Evolutionary conservation across 345 rosid species (phyloP).

Genomic region (Hibiscus tridactylites): DNA sequence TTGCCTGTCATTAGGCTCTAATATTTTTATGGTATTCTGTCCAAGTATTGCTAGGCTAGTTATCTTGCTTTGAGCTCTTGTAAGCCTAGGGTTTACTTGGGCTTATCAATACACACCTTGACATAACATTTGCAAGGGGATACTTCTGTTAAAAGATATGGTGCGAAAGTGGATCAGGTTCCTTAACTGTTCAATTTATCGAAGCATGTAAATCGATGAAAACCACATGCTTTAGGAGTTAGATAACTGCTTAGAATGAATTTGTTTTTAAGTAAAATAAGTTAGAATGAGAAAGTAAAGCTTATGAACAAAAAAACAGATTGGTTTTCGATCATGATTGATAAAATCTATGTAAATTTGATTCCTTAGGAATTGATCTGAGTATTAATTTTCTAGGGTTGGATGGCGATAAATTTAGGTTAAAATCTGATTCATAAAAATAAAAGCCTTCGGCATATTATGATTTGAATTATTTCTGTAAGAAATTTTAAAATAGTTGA

Average conservation of each 20-base stretch:
- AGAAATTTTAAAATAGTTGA: too few species aligned
- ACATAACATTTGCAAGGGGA: not conserved
- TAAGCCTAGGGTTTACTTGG: not conserved
- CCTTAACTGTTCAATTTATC: not conserved
- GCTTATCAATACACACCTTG: not conserved
- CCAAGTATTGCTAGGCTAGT: not conserved
- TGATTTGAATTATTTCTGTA: not conserved
- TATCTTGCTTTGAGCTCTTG: not conserved
- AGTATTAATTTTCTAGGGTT: not conserved
- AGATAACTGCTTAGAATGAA: not conserved
- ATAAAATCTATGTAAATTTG: not conserved
- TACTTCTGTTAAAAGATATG: not conserved
- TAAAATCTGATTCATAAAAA: too few species aligned
- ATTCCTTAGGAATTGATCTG: not conserved
- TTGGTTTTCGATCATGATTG: not conserved
- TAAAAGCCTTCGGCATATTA: too few species aligned
- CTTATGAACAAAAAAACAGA: not conserved
- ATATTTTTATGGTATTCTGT: not conserved
- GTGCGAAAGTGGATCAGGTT: not conserved
- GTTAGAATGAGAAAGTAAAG: not conserved
- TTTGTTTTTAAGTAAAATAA: not conserved
- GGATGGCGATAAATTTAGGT: not conserved
- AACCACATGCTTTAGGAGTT: not conserved
- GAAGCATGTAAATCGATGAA: not conserved
- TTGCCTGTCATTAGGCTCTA: not conserved